phyloP scores from a whole-genome alignment of 305 asterid species.

The Rubia tinctorum region DNA sequence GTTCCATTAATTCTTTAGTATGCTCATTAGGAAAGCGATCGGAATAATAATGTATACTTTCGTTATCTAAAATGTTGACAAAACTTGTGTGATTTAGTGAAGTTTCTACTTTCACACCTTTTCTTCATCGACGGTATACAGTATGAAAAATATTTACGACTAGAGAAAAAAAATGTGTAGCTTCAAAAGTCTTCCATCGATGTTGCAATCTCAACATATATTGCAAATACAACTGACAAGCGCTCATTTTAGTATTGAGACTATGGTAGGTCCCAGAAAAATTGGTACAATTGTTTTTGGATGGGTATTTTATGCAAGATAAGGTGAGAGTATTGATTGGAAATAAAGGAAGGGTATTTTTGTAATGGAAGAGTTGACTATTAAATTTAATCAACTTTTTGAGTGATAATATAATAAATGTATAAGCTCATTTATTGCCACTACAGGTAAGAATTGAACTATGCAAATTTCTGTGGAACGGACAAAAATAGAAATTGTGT shows the following conservation, averaged over 20 bases:
- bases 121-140: not conserved
- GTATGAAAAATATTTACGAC: not conserved
- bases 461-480: no score
- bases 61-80: not conserved
- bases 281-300: no score
- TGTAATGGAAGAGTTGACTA: no score
- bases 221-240: not conserved
- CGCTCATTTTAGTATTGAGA: not conserved
- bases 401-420: no score
- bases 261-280: no score
- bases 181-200: not conserved
- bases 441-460: no score
- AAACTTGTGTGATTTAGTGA: slow-evolving; percentile 1
- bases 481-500: no score
- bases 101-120: not conserved
- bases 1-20: not conserved
- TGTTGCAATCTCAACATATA: slow-evolving; percentile 7
- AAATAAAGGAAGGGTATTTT: no score
- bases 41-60: not conserved
- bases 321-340: no score
- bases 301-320: no score
- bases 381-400: no score
- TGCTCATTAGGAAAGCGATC: not conserved
- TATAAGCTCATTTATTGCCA: no score
- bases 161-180: not conserved